These are phyloP conservation scores for Clavariopsis aquatica DNA, from an alignment of 495 filamentous ascomycete species.

Conservation along the genomic window DNA sequence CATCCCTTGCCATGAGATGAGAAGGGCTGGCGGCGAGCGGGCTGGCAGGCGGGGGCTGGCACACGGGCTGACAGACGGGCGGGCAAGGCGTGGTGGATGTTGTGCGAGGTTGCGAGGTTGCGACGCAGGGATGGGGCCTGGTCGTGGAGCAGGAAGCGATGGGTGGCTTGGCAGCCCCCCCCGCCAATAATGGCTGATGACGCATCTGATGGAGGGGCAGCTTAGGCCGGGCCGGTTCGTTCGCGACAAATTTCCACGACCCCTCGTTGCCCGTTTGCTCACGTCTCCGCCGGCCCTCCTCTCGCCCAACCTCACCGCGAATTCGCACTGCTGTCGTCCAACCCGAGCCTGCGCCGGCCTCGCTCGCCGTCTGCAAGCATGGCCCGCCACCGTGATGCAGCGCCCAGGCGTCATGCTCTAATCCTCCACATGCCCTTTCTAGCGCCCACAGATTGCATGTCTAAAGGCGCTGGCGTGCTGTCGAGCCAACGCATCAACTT, in stretches of 20 bases:
- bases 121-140: constrained; percentile 16
- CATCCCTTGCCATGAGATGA: too few relatives aligned
- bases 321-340: background rate
- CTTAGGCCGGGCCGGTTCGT: constrained; percentile 2
- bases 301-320: constrained; percentile 9
- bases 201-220: constrained; percentile 8
- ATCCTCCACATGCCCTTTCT: constrained; percentile 35
- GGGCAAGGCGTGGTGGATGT: constrained; percentile 15
- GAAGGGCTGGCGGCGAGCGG: too few relatives aligned
- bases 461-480: constrained; percentile 37
- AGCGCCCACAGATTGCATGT: constrained; percentile 37
- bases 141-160: constrained; percentile 28
- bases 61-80: too few relatives aligned
- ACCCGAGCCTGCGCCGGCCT: background rate
- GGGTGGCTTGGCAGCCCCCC: constrained; percentile 10
- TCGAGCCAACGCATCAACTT: constrained; percentile 42
- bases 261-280: background rate
- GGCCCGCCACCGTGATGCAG: constrained; percentile 28
- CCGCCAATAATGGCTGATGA: constrained; percentile 31
- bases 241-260: background rate
- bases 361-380: constrained; percentile 22
- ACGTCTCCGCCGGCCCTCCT: background rate
- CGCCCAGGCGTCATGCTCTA: constrained; percentile 26
- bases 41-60: too few relatives aligned
- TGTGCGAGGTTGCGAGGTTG: constrained; percentile 30